A percentile compares a stretch with the other conserved stretches of the same genome.
These are phyloP conservation scores for Handroanthus guayacan DNA, from an alignment of 257 asterid genomes.

Conservation along the genomic window DNA sequence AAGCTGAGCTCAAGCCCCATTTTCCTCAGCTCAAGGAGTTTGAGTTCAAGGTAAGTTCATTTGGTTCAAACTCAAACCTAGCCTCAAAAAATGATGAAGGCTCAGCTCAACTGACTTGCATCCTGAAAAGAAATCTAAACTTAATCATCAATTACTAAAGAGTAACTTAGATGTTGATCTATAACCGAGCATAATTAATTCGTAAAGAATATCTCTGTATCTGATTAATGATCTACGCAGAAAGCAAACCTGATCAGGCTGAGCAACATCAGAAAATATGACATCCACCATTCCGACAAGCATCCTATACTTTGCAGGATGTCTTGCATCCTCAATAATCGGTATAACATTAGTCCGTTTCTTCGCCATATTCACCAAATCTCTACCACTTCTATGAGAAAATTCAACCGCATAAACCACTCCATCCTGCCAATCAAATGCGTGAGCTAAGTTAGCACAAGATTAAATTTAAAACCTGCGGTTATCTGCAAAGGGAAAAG, in stretches of 20 bases:
- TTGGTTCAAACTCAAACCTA: no score
- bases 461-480: background rate
- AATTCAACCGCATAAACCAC: conserved; percentile 96
- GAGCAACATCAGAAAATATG: conserved; percentile 97
- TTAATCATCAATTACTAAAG: no score
- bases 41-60: no score
- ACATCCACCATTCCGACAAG: conserved; percentile 99
- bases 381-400: conserved; percentile 96
- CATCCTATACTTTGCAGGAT: conserved; percentile 96
- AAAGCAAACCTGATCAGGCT: conserved; percentile 89
- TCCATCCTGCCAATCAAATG: conserved; percentile 57
- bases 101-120: no score
- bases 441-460: background rate
- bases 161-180: no score
- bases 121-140: no score
- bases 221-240: background rate
- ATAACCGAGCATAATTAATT: background rate
- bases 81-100: no score
- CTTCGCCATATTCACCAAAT: conserved; percentile 95
- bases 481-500: background rate
- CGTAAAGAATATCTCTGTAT: background rate
- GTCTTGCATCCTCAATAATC: conserved; percentile 94
- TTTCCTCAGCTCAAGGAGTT: no score
- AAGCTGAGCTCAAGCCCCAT: no score
- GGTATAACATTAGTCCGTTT: conserved; percentile 91